Conservation (phyloP, 371 early-diverging fungal genomes). For the Mucor saturninus region DNA sequence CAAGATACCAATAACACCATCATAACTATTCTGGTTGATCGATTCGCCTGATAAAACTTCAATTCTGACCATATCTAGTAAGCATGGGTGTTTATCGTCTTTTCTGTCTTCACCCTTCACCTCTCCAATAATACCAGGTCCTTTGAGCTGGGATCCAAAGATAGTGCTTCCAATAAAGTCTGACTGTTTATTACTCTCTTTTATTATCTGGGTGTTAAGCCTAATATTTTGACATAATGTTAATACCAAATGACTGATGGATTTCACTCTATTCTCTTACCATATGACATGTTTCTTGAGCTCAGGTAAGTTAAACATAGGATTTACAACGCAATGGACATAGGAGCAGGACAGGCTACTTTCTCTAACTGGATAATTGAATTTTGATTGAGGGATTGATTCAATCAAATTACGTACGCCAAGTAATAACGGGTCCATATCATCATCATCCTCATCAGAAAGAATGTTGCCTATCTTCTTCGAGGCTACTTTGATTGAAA, state of each 20-base stretch:
- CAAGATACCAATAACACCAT: conserved; percentile 3
- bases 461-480: too few relatives aligned
- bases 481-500: too few relatives aligned
- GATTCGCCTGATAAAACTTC: background rate
- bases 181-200: background rate
- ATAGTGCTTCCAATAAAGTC: background rate
- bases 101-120: conserved; percentile 45
- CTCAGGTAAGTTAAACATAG: background rate
- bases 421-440: too few relatives aligned
- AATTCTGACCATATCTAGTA: background rate
- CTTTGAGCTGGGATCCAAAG: background rate
- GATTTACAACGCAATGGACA: background rate
- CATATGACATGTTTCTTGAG: background rate
- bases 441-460: too few relatives aligned
- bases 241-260: background rate
- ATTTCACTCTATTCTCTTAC: background rate
- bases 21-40: conserved; percentile 6
- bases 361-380: background rate
- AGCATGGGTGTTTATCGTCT: conserved; percentile 16
- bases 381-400: background rate
- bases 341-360: background rate
- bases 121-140: conserved; percentile 12
- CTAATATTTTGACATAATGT: background rate
- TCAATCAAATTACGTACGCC: background rate
- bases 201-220: background rate